Evolutionary conservation across 352 stramenopile species (phyloP).

Genomic region (Pythium scleroteichum): DNA sequence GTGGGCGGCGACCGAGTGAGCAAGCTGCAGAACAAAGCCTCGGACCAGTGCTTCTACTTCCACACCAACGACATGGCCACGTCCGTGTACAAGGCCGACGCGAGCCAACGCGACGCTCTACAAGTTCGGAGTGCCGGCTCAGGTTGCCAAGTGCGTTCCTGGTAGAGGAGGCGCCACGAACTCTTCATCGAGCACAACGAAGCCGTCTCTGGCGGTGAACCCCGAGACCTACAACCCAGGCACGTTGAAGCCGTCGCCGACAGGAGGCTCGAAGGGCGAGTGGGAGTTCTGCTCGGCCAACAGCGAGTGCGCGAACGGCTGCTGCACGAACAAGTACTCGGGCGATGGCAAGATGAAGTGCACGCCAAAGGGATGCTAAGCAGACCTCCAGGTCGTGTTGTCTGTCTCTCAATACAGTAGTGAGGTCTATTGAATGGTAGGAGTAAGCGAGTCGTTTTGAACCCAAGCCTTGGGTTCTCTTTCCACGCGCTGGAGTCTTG

Average conservation of each 20-base stretch:
- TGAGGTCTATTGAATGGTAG: no score
- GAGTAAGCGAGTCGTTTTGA: no score
- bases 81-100: slow-evolving; percentile 14
- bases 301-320: slow-evolving; percentile 3
- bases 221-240: no score
- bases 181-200: neutral
- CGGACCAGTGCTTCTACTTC: slow-evolving; percentile 29
- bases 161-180: neutral
- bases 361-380: slow-evolving; percentile 17
- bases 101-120: slow-evolving; percentile 18
- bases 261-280: no score
- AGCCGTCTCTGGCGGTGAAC: neutral
- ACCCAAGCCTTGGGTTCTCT: no score
- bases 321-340: slow-evolving; percentile 24
- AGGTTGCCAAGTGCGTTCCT: slow-evolving; percentile 17
- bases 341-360: slow-evolving; percentile 31
- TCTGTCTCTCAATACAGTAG: no score
- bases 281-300: slow-evolving; percentile 8
- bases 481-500: no score
- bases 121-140: slow-evolving; percentile 23
- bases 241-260: no score
- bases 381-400: neutral
- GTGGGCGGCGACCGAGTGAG: slow-evolving; percentile 24
- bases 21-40: slow-evolving; percentile 21
- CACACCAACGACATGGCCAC: slow-evolving; percentile 21